Conservation (phyloP, 805 yeast genomes). For the Suhomyces vadensis region DNA sequence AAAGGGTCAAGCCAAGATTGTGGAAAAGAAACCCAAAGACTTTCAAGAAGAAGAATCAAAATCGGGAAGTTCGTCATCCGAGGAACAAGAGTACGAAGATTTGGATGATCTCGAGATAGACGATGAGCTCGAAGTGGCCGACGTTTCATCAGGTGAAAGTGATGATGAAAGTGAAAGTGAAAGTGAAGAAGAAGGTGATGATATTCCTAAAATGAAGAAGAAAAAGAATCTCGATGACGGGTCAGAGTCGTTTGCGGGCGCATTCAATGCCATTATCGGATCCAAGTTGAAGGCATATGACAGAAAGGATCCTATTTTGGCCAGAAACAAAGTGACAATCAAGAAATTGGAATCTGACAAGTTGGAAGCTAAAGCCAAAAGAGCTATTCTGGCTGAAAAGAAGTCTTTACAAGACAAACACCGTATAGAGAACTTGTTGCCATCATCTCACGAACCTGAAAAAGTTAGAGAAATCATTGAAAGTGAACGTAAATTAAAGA, state of each 20-base stretch:
- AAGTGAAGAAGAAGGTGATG: slow-evolving; percentile 12
- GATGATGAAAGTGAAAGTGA: slow-evolving; percentile 8
- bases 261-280: slow-evolving; percentile 79
- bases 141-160: slow-evolving; percentile 2
- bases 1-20: slow-evolving; percentile 16
- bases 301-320: slow-evolving; percentile 86
- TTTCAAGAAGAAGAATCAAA: neutral
- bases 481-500: slow-evolving; percentile 66
- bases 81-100: slow-evolving; percentile 14
- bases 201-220: slow-evolving; percentile 53
- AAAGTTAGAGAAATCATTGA: slow-evolving; percentile 61
- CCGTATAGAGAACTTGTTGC: slow-evolving; percentile 68
- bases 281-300: slow-evolving; percentile 88
- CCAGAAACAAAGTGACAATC: slow-evolving; percentile 70
- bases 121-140: slow-evolving; percentile 16
- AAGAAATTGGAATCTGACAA: slow-evolving; percentile 78
- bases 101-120: slow-evolving; percentile 16
- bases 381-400: slow-evolving; percentile 69
- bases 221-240: slow-evolving; percentile 65
- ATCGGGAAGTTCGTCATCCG: slow-evolving; percentile 4
- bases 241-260: slow-evolving; percentile 74
- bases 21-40: slow-evolving; percentile 3
- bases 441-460: slow-evolving; percentile 55
- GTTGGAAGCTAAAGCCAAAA: slow-evolving; percentile 79
- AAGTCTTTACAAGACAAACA: slow-evolving; percentile 63